Evolutionary conservation across 208 protist genomes (phyloP), one percentile per base, ranked within the genome.

Genomic region (Paratrypanosoma confusum): DNA sequence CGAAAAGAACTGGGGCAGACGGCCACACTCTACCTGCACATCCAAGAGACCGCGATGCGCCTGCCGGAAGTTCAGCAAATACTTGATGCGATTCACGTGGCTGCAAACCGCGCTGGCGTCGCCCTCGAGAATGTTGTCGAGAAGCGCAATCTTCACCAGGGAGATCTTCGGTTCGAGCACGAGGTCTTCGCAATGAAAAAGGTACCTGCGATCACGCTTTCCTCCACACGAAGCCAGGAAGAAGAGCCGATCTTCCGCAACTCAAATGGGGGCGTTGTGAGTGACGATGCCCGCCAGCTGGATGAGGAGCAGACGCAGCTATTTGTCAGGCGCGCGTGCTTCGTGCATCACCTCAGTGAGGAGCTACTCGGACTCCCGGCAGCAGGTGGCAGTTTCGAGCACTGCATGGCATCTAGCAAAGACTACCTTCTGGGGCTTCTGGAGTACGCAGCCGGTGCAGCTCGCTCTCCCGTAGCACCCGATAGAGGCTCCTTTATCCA

Each of bases 81-180:
- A 10, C 56, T 71, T 32, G 65, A 76, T 33, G 61, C 64, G 17
- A 72, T 71, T 11, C 57, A 76, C 45, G 39, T 46, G 16, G 39
- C 50, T 3, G 74, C 78, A 2, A 53, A 46, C 25, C 51, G 39
- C 7, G 39, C 57, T 14, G 71, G 65, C 23, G 45, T 88, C 8
- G 47, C 48, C 8, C 57, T 92, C 16, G 64, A 73, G 48, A 52
- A 81, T 0, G 21, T 81, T 7, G 25, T 60, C 2, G 57, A 69
- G 22, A 85, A 78, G 62, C 84, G 69, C 24, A 78, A 87, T 51
- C 85, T 84, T 50, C 71, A 81, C 34, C 75, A 92, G 39, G 73
- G 81, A 48, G 78, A 88, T 53, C 50, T 88, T 22, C 65, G 63
- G 29, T 88, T 84, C 48, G 82, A 92, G 67, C 82, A 92, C 40